Conservation (phyloP, 176 grass and related monocot genomes). For the Triticum dicoccoides region DNA sequence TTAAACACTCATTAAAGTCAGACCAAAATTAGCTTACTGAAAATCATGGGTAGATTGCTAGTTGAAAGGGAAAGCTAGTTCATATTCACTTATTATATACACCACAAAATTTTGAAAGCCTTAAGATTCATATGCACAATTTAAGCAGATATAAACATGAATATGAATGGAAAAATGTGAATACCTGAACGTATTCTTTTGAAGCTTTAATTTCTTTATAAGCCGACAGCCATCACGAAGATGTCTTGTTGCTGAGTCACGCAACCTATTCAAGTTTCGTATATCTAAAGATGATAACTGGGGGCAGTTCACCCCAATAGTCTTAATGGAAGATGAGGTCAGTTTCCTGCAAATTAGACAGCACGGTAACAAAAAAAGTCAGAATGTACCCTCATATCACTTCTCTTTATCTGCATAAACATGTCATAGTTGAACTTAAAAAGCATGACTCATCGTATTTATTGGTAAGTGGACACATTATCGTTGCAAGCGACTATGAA, state of each 20-base stretch:
- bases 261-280: slow-evolving; percentile 51
- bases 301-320: slow-evolving; percentile 52
- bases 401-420: slow-evolving; percentile 1
- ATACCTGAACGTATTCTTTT: slow-evolving; percentile 66
- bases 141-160: background rate
- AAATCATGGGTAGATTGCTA: background rate
- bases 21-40: background rate
- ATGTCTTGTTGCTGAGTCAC: slow-evolving; percentile 45
- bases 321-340: slow-evolving; percentile 77
- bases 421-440: slow-evolving; percentile 4
- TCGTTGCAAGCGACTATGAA: background rate
- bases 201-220: slow-evolving; percentile 59
- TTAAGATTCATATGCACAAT: background rate
- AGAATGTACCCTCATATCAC: slow-evolving; percentile 5
- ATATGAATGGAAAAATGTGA: background rate
- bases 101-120: background rate
- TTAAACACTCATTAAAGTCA: background rate
- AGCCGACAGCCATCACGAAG: slow-evolving; percentile 55
- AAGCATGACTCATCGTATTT: background rate
- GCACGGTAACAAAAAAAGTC: slow-evolving; percentile 17
- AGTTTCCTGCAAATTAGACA: slow-evolving; percentile 62
- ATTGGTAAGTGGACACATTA: background rate
- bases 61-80: background rate
- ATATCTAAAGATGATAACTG: slow-evolving; percentile 58
- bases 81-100: background rate